Base-by-base conservation (phyloP, 768 basidiomycete genomes). In the Tylopilus sp. region DNA sequence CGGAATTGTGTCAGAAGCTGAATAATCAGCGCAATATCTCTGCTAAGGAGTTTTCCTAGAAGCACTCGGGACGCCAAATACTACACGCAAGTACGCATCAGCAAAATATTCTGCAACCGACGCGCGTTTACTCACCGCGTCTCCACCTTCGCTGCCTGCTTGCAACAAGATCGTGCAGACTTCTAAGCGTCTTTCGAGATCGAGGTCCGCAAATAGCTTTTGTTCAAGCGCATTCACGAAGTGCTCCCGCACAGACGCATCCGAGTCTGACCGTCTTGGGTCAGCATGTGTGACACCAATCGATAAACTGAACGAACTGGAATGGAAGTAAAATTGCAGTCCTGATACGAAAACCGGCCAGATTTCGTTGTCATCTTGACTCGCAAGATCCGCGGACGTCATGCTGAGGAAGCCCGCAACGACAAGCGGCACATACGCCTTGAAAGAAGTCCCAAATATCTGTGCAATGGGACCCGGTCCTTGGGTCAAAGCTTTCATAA, bases 101-200 rank as follows among this genome's bases (percentile, higher is more conserved):
- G 30, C 12, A 13, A 25, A 30, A 48, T 21, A 10, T 40, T 26
- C 11, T 15, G 8, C 7, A 9, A 17, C 17, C 22, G 9, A 40
- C 3, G 2, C 3, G 12, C 12, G 4, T 48, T 18, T 20, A 56
- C 79, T 64, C 55, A 87, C 87, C 26, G 73, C 63, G 12, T 81
- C 75, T 0, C 71, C 63, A 50, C 79, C 73, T 51, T 74, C 69
- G 1, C 71, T 61, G 1, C 81, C 80, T 30, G 79, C 69, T 13
- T 77, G 73, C 23, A 94, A 63, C n/a, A 93, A 62, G 4, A 77
- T 51, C 13, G 76, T 68, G 53, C 82, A 82, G 3, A 89, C 58
- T 47, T 79, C 75, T 3, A 79, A 64, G 60, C 83, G 79, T 33
- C 75, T 81, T 22, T 81, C 79, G 15, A 75, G 58, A 12, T 66